Evolutionary conservation across 2,329 filamentous ascomycete species (phyloP), one percentile per base, ranked within the genome.

Genomic region (Phoma sp.): DNA sequence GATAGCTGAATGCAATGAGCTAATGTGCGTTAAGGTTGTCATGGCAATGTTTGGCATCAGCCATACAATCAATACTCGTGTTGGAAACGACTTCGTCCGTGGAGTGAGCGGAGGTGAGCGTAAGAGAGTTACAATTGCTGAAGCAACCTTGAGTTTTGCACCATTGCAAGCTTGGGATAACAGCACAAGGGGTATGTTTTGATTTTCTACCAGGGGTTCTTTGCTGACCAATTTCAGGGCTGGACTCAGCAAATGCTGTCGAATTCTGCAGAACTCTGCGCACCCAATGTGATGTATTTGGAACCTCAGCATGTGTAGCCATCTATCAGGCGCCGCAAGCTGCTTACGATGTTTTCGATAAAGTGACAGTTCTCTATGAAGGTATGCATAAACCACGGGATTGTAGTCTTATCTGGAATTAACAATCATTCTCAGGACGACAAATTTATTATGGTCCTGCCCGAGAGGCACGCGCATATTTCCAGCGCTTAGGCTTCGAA

Each of bases 41-140:
- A 89, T 90, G 87, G 87, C 87, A 59, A 87, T 89, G 77, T 89
- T 88, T 59, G 88, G 88, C 55, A 88, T 90, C 58, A 82, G 82
- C 13, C 88, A 91, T 74, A 90, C 87, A 0, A 68, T 84, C 64
- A 86, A 90, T 73, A 90, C 88, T 2, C 79, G 81, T 9, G 87
- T 90, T 13, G 88, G 88, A 38, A 89, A 90, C 71, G 87, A 90
- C 71, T 90, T 86, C 66, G 79, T 90, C 18, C 86, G 88, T 55
- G 88, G 87, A 88, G 63, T 71, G 4, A 87, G 84, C n/a, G 88
- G 88, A 65, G 88, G 88, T 65, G 93, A 75, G 89, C 89, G 69
- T 79, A 67, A 67, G 40, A 48, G 64, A 40, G 64, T 65, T 2
- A 67, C 60, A 1, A 67, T 67, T 37, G 59, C 64, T 29, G 64